Conservation (phyloP, 768 basidiomycete genomes). For the Fomitopsis serialis region DNA sequence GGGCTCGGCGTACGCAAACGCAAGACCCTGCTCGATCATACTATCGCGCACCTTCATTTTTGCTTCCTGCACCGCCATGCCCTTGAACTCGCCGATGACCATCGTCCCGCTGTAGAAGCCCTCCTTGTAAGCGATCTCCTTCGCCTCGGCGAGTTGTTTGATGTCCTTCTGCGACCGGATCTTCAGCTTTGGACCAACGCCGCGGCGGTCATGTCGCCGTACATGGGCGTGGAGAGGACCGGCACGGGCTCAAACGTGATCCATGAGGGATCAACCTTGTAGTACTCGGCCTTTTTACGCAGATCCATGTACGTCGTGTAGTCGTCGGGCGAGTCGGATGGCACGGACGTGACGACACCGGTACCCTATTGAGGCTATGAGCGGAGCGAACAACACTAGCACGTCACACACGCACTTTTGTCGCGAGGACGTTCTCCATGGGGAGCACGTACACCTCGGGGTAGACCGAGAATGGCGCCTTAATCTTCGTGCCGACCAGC, state of each 20-base stretch:
- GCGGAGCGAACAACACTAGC: too few species aligned
- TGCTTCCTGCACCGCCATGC: slow-evolving; percentile 82
- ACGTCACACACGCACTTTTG: slow-evolving; percentile 51
- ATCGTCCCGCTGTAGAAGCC: slow-evolving; percentile 95
- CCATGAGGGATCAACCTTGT: slow-evolving; percentile 92
- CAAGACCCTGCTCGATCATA: slow-evolving; percentile 74
- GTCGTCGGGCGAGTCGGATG: slow-evolving; percentile 98
- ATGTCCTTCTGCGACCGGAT: slow-evolving; percentile 93
- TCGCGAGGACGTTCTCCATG: slow-evolving; percentile 98
- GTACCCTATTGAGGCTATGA: slow-evolving; percentile 56
- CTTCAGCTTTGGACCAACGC: slow-evolving; percentile 80
- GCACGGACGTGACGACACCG: slow-evolving; percentile 96
- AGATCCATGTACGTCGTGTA: slow-evolving; percentile 86
- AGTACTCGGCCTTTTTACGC: slow-evolving; percentile 94
- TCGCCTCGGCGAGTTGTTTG: slow-evolving; percentile 92
- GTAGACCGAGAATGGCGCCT: slow-evolving; percentile 77
- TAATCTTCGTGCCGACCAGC: slow-evolving; percentile 84
- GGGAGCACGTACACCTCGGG: slow-evolving; percentile 92
- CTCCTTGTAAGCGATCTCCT: slow-evolving; percentile 97
- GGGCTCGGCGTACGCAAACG: slow-evolving; percentile 92
- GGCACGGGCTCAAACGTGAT: slow-evolving; percentile 79
- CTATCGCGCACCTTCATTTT: slow-evolving; percentile 82
- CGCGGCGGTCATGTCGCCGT: slow-evolving; percentile 87
- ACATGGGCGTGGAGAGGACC: slow-evolving; percentile 84
- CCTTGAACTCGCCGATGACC: slow-evolving; percentile 88